Evolutionary conservation across 208 protist genomes (phyloP).

Genomic region (Vickermania spadyakhi): DNA sequence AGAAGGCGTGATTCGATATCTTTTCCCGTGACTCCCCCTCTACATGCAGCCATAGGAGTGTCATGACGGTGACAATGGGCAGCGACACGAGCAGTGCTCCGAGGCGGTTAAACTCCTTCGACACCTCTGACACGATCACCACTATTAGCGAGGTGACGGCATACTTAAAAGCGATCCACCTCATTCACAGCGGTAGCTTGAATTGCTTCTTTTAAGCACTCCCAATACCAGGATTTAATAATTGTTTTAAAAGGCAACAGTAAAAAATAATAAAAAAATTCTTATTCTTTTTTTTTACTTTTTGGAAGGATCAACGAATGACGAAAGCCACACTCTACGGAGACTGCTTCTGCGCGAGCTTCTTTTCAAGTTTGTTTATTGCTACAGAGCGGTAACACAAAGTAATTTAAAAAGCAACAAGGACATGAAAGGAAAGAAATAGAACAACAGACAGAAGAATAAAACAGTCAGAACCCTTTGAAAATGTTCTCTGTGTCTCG

Average conservation of each 20-base stretch:
- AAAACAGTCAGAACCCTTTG: too few species aligned
- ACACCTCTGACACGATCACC: conserved; percentile 18
- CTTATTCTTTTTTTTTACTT: too few species aligned
- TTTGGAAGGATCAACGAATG: too few species aligned
- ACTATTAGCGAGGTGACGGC: conserved; percentile 14
- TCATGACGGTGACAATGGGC: conserved; percentile 17
- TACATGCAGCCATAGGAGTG: conserved; percentile 21
- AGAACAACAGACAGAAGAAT: conserved; percentile 6
- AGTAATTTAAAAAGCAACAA: conserved; percentile 2
- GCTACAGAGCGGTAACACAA: not conserved
- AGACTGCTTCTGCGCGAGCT: too few species aligned
- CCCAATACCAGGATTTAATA: not conserved
- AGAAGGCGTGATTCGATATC: conserved; percentile 22
- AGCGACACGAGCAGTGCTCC: conserved; percentile 17
- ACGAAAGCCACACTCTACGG: too few species aligned
- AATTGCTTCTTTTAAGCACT: not conserved
- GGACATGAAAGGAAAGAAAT: conserved; percentile 7
- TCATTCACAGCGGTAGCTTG: conserved; percentile 4
- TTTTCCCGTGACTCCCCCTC: conserved; percentile 19
- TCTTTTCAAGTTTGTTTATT: too few species aligned
- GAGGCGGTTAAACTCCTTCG: conserved; percentile 12
- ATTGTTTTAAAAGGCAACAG: not conserved
- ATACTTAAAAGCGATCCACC: conserved; percentile 20
- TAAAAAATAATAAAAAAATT: not conserved
- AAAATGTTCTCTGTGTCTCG: too few species aligned